Base-by-base conservation (phyloP, 441 rosid species). In the Kokia cookei region DNA sequence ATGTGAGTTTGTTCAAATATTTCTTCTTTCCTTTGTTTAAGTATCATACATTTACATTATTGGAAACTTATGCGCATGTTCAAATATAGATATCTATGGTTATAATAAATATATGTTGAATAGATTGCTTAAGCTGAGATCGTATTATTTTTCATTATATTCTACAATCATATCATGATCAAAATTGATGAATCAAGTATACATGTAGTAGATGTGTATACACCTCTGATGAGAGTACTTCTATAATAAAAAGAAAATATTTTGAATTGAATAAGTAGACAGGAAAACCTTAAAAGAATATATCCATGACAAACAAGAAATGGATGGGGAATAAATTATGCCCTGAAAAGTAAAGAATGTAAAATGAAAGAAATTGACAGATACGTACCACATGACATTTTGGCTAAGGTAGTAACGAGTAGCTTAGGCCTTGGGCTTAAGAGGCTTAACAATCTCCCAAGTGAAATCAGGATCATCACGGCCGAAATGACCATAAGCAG, bases 391-490 rank as follows among this genome's bases (percentile, higher is more conserved):
- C n/a, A 71, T 24, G 12, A 17, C 15, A 7, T 19, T 42, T 32
- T 59, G 77, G 80, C 78, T 61, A 65, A 35, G 43, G 79, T 82
- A 77, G 85, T 81, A 84, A 74, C 35, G 26, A 66, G 22, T 14
- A 68, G 19, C 53, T 85, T 76, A 91, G 29, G 90, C 90, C 80
- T 87, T 89, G 27, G 88, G 91, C 83, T 86, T 84, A 69, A 89
- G 87, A n/a, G 78, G 84, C 90, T 89, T 92, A 59, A 92, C 79
- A 26, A 87, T 84, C 81, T 92, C 97, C 97, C 95, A 86, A 59
- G 93, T 88, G 86, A 90, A 90, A 79, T 92, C 93, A 32, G 91
- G 84, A 68, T 89, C 97, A 3, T 90, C 93, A 45, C 96, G 91
- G 1, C 93, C 93, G 13, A 92, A 92, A 81, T 92, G 92, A 15